These are phyloP conservation scores for Coemansia pectinata DNA, from an alignment of 192 early-diverging fungal genomes.

Conservation along the genomic window DNA sequence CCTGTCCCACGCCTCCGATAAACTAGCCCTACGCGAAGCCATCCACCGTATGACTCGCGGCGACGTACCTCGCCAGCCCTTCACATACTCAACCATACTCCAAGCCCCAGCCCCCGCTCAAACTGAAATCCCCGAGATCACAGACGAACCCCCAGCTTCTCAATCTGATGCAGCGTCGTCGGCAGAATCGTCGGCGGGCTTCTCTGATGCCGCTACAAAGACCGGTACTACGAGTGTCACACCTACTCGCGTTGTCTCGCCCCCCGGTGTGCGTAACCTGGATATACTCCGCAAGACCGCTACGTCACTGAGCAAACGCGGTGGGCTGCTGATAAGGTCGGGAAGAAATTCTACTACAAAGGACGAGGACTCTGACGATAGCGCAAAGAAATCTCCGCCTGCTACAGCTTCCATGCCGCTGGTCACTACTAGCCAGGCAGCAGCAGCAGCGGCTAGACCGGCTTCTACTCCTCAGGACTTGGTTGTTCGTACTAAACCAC, in stretches of 20 bases:
- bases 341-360: neutral
- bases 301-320: slow-evolving; percentile 39
- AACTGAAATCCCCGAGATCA: neutral
- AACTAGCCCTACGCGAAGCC: slow-evolving; percentile 38
- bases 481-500: slow-evolving; percentile 14
- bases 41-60: slow-evolving; percentile 38
- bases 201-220: slow-evolving; percentile 37
- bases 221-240: slow-evolving; percentile 11
- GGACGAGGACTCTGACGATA: neutral
- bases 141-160: neutral
- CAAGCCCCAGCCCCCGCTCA: neutral
- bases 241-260: neutral
- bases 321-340: slow-evolving; percentile 25
- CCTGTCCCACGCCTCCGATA: slow-evolving; percentile 46
- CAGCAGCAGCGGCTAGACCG: too few relatives aligned
- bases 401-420: neutral
- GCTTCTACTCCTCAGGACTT: slow-evolving; percentile 7
- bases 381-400: neutral
- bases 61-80: slow-evolving; percentile 12
- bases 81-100: slow-evolving; percentile 15
- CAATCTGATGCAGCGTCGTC: neutral
- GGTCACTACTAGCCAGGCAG: neutral
- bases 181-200: neutral
- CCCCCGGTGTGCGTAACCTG: slow-evolving; percentile 22
- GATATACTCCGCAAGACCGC: slow-evolving; percentile 45